Evolutionary conservation across 2,329 filamentous ascomycete species (phyloP), one percentile per base, ranked within the genome.

Genomic region (Neopestalotiopsis rosae): DNA sequence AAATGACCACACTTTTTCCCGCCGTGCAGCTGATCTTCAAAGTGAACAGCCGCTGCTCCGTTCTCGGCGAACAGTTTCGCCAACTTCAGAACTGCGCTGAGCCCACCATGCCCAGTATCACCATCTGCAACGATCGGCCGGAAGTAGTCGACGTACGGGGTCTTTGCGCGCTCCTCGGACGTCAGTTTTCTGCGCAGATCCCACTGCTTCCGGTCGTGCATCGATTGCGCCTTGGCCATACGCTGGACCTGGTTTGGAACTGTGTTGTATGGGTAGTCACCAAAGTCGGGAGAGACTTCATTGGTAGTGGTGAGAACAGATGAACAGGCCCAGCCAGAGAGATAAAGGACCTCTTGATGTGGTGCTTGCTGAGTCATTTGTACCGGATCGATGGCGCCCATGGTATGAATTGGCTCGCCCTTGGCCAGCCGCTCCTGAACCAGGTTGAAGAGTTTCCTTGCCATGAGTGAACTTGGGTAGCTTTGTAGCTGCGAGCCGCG

Each of bases 321-420:
- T 0, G 95, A 98, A 83, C 96, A 98, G 5, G 96, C 96, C 96
- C 96, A 99, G 71, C 96, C 96, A 0, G 95, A 98, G 71, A 99
- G 87, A 82, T 99, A 99, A 61, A 99, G 88, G 20, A 98, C 93
- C 80, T 99, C 95, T 79, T 98, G 96, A 82, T 98, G 93, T 5
- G 93, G 89, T 17, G 96, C 96, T 84, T 98, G 96, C 81, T 99
- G 96, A 63, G 96, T 97, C 96, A 99, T 98, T 83, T 99, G 96
- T 12, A 98, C 91, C n/a, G 96, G 96, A 78, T 99, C 96, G 81
- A 99, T 97, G 70, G 95, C 96, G 74, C 96, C 96, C 92, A 99
- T 95, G 17, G 96, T 98, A 81, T 98, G 95, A 70, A 98, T 93
- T 24, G 96, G 96, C 80, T 97, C 88, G 71, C 94, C 94, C 75